Base-by-base conservation (phyloP, 371 early-diverging fungal genomes). In the Mucor piriformis region DNA sequence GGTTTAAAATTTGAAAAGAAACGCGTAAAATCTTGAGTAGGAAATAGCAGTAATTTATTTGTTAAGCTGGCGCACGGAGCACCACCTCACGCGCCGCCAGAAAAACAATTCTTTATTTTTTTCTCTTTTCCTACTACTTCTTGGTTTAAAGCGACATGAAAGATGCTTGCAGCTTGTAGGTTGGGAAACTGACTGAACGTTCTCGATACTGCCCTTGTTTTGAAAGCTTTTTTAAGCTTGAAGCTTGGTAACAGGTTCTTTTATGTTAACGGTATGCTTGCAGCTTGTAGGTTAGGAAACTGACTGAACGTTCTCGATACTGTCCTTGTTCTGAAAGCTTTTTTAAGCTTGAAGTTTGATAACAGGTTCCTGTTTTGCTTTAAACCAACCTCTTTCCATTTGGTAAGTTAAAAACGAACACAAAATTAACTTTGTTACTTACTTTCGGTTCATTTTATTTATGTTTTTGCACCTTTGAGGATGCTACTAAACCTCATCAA, bases 141-240 rank as follows among this genome's bases (percentile, higher is more conserved):
- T 57, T 57, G 57, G 57, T 57, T 57, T 57, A 57, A 48, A 57
- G 57, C 57, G 47, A 57, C 57, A 57, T 57, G 37, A 48, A 57
- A 46, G 57, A 57, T 48, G 48, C 48, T 40, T 40, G 57, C 38
- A 57, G 49, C 49, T 38, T 57, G 47, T 57, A 57, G 37, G 38
- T 48, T 38, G 37, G 49, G 49, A 57, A 57, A 48, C 57, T 37
- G 37, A 48, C 38, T 46, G 57, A 57, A 47, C 57, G 48, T 49
- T 57, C 57, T 48, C 37, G 49, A 57, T 57, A 57, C 57, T 57
- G 48, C 23, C 49, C 56, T 48, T 56, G 55, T 55, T 56, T 25
- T 56, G 37, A 56, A 37, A 48, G 57, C 57, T 48, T 56, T 56
- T 46, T 55, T n/a, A 48, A 48, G 48, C 49, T 56, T 48, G 48